Conservation (phyloP, 345 rosid species). For the Rhizophora apiculata region DNA sequence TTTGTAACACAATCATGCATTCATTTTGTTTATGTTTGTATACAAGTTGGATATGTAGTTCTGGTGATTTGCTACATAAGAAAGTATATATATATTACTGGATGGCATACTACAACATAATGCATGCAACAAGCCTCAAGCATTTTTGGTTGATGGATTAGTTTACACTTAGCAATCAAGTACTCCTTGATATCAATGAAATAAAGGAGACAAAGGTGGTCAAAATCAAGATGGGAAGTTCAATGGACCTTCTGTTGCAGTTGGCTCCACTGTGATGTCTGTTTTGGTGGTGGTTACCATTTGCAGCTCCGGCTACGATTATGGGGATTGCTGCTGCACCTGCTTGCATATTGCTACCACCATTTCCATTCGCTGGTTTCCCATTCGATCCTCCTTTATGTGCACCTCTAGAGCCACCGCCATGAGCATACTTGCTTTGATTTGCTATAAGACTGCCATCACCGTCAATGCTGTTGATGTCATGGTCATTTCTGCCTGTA, state of each 20-base stretch:
- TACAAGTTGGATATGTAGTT: too few species aligned
- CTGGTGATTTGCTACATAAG: too few species aligned
- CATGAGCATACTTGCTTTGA: neutral
- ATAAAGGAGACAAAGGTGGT: neutral
- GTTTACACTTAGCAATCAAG: too few species aligned
- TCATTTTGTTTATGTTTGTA: too few species aligned
- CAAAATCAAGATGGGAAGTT: neutral
- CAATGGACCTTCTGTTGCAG: neutral
- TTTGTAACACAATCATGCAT: too few species aligned
- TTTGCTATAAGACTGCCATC: neutral
- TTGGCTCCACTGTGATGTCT: neutral
- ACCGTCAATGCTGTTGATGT: neutral
- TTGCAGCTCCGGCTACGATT: neutral
- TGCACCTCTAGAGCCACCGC: neutral
- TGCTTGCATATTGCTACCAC: neutral
- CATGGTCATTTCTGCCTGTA: neutral
- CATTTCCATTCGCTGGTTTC: neutral
- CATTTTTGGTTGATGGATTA: too few species aligned
- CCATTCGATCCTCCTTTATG: neutral
- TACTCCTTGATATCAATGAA: neutral
- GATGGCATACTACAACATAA: too few species aligned
- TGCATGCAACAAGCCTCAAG: too few species aligned
- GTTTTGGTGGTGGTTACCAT: neutral
- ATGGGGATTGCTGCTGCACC: neutral
- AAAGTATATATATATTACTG: too few species aligned